Evolutionary conservation across 257 asterid species (phyloP), one percentile per base, ranked within the genome.

Genomic region (Solanum neorickii): DNA sequence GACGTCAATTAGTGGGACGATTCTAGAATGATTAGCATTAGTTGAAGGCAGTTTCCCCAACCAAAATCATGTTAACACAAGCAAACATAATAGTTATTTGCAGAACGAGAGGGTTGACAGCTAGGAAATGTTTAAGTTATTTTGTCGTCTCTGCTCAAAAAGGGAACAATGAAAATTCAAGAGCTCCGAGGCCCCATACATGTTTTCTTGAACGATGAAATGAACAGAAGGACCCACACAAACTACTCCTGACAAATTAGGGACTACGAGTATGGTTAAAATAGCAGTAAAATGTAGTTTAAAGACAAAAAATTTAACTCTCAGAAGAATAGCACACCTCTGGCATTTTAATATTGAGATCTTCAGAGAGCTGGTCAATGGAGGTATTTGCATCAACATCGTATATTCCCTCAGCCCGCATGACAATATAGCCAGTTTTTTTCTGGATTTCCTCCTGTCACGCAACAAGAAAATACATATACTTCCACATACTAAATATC

Each of bases 371-470:
- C 90, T 97, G 99, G 85, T 96, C 99, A 62, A 94, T 97, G 39
- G 99, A 93, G 47, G 99, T 97, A 91, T 97, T 96, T 60, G 99
- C 99, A 92, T 97, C 99, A 92, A 97, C 99, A 70, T 97, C 99
- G 82, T 93, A 97, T 78, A 93, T 92, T 89, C 99, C 99, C 87
- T 95, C 96, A 85, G 98, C 99, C 75, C 99, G 96, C 99, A 97
- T 96, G 88, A 97, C 98, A 82, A 97, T 86, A 60, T 97, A 95
- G 10, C 99, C 99, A 86, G 99, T 97, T 92, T 97, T 95, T 88
- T 97, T 97, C 95, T 96, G 97, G 87, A 97, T 97, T 93, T 97
- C 99, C 91, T 97, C 99, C 99, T 97, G 95, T 60, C 88, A 87
- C 69, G 37, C 83, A 29, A 83, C 82, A 82, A 74, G 88, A 83